phyloP scores from a whole-genome alignment of 2,329 filamentous ascomycete genomes.

The Hypoxylon sp. region DNA sequence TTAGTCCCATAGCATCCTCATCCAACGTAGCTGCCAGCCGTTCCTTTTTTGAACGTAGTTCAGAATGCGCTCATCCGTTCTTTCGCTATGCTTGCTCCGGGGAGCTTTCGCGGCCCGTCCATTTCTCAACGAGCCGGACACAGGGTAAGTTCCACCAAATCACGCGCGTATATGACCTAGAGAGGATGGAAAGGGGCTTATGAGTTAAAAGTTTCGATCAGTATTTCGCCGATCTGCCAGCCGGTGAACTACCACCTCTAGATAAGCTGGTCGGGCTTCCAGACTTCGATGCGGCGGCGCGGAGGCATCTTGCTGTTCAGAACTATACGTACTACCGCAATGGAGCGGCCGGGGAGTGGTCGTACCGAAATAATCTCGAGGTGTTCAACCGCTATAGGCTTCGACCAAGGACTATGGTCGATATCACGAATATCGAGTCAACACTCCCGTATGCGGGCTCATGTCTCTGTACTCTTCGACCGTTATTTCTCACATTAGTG shows the following conservation, averaged over 20 bases:
- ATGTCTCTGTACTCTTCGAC: not conserved
- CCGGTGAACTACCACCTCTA: slow-evolving; percentile 59
- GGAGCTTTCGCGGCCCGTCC: slow-evolving; percentile 60
- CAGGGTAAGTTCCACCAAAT: slow-evolving; percentile 48
- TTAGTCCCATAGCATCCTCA: slow-evolving; percentile 6
- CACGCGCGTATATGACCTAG: not conserved
- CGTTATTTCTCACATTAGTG: slow-evolving; percentile 27
- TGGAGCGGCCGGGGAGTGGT: slow-evolving; percentile 69
- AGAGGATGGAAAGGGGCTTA: slow-evolving; percentile 17
- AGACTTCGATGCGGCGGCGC: slow-evolving; percentile 69
- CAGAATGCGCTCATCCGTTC: slow-evolving; percentile 52
- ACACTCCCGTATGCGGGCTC: slow-evolving; percentile 50
- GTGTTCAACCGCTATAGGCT: slow-evolving; percentile 65
- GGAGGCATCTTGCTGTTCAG: slow-evolving; percentile 61
- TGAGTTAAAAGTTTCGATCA: slow-evolving; percentile 55
- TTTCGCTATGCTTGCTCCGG: slow-evolving; percentile 52
- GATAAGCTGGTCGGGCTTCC: slow-evolving; percentile 64
- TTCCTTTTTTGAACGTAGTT: slow-evolving; percentile 2
- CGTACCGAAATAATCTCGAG: slow-evolving; percentile 71
- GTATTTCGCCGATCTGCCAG: slow-evolving; percentile 55
- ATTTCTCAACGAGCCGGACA: slow-evolving; percentile 64
- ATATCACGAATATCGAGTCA: slow-evolving; percentile 62
- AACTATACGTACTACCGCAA: slow-evolving; percentile 72
- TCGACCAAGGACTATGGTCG: slow-evolving; percentile 65
- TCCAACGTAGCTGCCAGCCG: not conserved